Evolutionary conservation across 2,329 filamentous ascomycete genomes (phyloP), one percentile per base, ranked within the genome.

Genomic region (Phialophora verrucosa): DNA sequence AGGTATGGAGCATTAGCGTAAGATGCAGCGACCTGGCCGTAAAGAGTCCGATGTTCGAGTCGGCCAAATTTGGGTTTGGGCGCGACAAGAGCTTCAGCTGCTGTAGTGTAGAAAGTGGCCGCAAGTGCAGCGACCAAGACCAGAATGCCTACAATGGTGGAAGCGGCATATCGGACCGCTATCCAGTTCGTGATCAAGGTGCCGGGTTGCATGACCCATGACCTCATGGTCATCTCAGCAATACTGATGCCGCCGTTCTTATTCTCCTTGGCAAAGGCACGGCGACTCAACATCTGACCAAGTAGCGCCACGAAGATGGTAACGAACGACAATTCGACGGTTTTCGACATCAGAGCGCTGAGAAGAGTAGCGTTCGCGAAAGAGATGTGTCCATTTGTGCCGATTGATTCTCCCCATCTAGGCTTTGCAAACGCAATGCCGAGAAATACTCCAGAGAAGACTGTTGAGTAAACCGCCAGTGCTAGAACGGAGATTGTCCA

Each of bases 291-390:
- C 0, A 90, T 85, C 75, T 95, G 91, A 0, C 91, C 91, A 0
- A 93, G 75, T 62, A 91, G 91, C 0, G 89, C 85, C 1, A 93
- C 89, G 67, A 92, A 91, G 0, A 91, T 88, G 0, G 91, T 92
- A 3, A 92, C 90, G 73, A 93, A 94, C 0, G 89, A 88, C 69
- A 93, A 75, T 77, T 94, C 91, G 56, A 93, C 91, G 0, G 89
- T 85, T 77, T 93, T 94, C 7, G 91, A 90, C 42, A 92, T 79
- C 2, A 92, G 77, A 0, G 90, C 85, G n/a, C 87, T 88, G 0
- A 93, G 73, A 1, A 91, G 77, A 0, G 87, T 88, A 0, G 91
- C 91, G 1, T 87, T 89, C 0, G 87, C 84, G 0, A 88, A 87
- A 0, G 81, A 80, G 17, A 93, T 72, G 0, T 75, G 72, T 7